Conservation (phyloP, 2,329 filamentous ascomycete species). For the Hirsutella minnesotensis region DNA sequence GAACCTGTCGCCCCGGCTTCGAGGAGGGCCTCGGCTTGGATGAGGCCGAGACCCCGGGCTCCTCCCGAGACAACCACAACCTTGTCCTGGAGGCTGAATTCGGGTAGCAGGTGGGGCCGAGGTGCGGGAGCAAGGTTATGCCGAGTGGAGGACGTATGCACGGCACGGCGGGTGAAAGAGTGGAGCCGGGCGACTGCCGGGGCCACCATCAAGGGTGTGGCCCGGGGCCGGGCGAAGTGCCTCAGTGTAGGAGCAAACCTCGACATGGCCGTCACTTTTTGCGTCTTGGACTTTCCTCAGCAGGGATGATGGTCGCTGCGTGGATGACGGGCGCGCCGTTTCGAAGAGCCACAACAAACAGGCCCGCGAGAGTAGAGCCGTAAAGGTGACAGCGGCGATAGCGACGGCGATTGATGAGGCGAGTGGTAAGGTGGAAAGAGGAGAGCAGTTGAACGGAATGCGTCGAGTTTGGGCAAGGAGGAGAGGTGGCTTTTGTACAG, state of each 20-base stretch:
- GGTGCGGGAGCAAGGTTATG: conserved; percentile 9
- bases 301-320: no score
- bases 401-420: no score
- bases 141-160: conserved; percentile 11
- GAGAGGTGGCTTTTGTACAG: conserved; percentile 1
- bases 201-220: conserved; percentile 3
- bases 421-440: background rate
- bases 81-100: conserved; percentile 65
- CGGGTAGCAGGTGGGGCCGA: conserved; percentile 38
- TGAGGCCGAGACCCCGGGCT: conserved; percentile 65
- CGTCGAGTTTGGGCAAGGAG: background rate
- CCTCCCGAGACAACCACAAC: conserved; percentile 68
- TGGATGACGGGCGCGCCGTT: no score
- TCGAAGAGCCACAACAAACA: no score
- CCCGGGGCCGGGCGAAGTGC: conserved; percentile 9
- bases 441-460: background rate
- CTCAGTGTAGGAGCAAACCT: conserved; percentile 11
- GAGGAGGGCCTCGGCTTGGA: conserved; percentile 65
- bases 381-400: no score
- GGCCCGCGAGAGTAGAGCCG: no score
- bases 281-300: background rate
- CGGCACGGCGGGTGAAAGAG: conserved; percentile 5
- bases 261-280: conserved; percentile 11
- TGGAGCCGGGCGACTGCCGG: conserved; percentile 1
- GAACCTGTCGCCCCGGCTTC: conserved; percentile 63